Evolutionary conservation across 1,139 yeast genomes (phyloP), one percentile per base, ranked within the genome.

Genomic region (Blastobotrys apis): DNA sequence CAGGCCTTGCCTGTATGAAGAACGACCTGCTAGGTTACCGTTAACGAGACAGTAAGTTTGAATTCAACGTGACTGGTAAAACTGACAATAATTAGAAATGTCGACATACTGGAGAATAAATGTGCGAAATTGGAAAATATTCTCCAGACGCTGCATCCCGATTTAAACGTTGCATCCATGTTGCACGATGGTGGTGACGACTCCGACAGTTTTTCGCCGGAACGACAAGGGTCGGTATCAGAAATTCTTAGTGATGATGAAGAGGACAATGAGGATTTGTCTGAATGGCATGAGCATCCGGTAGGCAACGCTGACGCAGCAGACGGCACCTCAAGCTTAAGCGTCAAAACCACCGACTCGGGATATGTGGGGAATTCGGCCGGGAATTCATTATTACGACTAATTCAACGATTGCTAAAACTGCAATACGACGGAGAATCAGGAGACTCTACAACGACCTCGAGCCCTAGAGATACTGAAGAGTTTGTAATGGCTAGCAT

Each of bases 221-320:
- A 12, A 29, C n/a, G n/a, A 15, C 32, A 12, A 12, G n/a, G n/a
- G 32, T 6, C 6, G 16, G 16, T 17, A 34, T 23, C 20, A 23
- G 3, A 15, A 12, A 23, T 23, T 23, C 26, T 6, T 6, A 6
- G 17, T 15, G 44, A 36, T 16, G 38, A 27, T 22, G 31, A 30
- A 3, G 38, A 37, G 10, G 44, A 35, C 13, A 15, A 17, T 2
- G 25, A 36, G 5, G 33, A 26, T 2, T 13, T 23, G 19, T 17
- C 39, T 20, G 46, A 43, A 30, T 43, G 46, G 46, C 43, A 43
- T 31, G 46, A 43, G 19, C 37, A 13, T 31, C 45, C 5, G 36
- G 42, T 12, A 38, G 37, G n/a, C n/a, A n/a, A n/a, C n/a, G n/a
- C n/a, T n/a, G n/a, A n/a, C n/a, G n/a, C n/a, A n/a, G n/a, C n/a